A percentile compares a stretch with the other conserved stretches of the same genome.
phyloP scores from a whole-genome alignment of 176 grass and related monocot genomes.

The Aegilops tauschii region DNA sequence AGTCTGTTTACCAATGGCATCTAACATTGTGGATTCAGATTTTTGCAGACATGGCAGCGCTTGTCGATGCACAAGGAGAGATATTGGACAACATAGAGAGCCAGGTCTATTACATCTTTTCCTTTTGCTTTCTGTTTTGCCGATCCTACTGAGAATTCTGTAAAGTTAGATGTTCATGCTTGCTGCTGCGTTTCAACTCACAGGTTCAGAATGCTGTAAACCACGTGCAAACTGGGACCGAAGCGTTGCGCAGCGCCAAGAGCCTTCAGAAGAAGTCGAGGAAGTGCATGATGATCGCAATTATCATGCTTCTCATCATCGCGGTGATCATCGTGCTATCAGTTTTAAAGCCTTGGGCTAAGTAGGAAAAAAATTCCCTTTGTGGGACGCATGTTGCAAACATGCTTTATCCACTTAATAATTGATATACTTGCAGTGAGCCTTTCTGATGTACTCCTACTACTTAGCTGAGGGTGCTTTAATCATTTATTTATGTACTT shows the following conservation, averaged over 20 bases:
- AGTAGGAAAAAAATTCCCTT: not conserved
- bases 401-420: not conserved
- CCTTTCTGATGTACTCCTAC: not conserved
- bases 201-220: constrained; percentile 68
- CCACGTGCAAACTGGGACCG: constrained; percentile 47
- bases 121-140: not conserved
- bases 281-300: constrained; percentile 60
- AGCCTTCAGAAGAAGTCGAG: constrained; percentile 64
- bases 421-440: not conserved
- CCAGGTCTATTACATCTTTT: constrained; percentile 33
- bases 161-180: not conserved
- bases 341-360: constrained; percentile 59
- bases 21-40: constrained; percentile 32
- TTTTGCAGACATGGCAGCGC: constrained; percentile 54
- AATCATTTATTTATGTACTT: not conserved
- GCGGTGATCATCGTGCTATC: constrained; percentile 39
- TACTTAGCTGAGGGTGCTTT: not conserved
- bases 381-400: not conserved
- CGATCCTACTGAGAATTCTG: not conserved
- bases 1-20: not conserved
- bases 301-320: constrained; percentile 43
- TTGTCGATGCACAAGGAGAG: constrained; percentile 65
- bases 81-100: constrained; percentile 57
- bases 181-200: not conserved
- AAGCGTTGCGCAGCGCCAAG: constrained; percentile 51